Evolutionary conservation across 1,139 yeast species (phyloP).

Genomic region (Kodamaea sp.): DNA sequence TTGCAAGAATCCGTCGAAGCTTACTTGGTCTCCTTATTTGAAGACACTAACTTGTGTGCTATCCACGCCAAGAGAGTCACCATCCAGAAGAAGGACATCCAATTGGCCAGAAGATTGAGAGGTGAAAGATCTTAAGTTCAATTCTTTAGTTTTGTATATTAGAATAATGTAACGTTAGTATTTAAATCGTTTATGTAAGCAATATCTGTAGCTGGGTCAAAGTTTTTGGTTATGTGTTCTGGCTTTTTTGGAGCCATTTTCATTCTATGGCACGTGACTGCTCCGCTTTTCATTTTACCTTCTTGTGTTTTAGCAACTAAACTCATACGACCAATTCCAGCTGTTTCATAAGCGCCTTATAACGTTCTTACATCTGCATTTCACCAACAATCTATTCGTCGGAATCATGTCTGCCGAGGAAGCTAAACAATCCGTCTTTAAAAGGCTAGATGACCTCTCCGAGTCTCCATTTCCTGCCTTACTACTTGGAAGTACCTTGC

Average conservation of each 20-base stretch:
- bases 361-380: background rate
- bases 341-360: background rate
- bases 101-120: constrained; percentile 98
- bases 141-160: constrained; percentile 6
- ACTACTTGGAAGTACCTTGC: constrained; percentile 18
- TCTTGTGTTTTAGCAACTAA: background rate
- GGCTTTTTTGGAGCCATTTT: background rate
- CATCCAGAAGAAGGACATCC: constrained; percentile 98
- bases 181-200: background rate
- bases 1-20: constrained; percentile 99
- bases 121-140: constrained; percentile 68
- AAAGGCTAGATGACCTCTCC: constrained; percentile 9
- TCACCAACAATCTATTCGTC: too few species aligned
- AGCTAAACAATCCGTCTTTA: constrained; percentile 3
- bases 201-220: background rate
- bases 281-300: background rate
- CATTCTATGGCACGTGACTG: background rate
- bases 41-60: constrained; percentile 98
- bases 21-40: constrained; percentile 83
- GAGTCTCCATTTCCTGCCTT: constrained; percentile 22
- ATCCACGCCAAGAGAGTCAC: constrained; percentile 99
- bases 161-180: constrained; percentile 4
- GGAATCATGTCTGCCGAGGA: constrained; percentile 6
- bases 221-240: too few species aligned
- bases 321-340: background rate